These are phyloP conservation scores for Quercus cerris DNA, from an alignment of 306 rosid species.

Conservation along the genomic window DNA sequence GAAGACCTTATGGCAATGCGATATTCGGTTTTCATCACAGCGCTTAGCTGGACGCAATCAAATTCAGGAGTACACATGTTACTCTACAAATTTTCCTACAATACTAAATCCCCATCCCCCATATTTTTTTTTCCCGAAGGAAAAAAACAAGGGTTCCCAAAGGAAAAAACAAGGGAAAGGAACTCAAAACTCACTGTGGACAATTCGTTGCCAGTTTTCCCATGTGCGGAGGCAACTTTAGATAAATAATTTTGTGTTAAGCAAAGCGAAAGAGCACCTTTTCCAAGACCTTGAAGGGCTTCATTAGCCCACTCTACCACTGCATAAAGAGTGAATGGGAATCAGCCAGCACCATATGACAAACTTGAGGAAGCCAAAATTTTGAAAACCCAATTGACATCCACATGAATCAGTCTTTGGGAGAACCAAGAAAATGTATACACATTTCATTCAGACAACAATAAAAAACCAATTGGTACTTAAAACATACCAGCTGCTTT, in stretches of 20 bases:
- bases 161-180: not conserved
- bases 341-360: not conserved
- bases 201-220: slow-evolving; percentile 44
- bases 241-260: slow-evolving; percentile 78
- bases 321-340: slow-evolving; percentile 27
- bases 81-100: not conserved
- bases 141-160: not conserved
- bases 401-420: not conserved
- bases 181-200: slow-evolving; percentile 55
- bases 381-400: slow-evolving; percentile 2
- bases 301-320: slow-evolving; percentile 92
- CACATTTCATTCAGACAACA: slow-evolving; percentile 8
- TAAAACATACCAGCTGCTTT: slow-evolving; percentile 63
- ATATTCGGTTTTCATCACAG: slow-evolving; percentile 88
- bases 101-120: not conserved
- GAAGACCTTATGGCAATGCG: slow-evolving; percentile 87
- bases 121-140: too few relatives aligned
- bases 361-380: not conserved
- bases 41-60: slow-evolving; percentile 52
- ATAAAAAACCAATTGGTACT: slow-evolving; percentile 5
- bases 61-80: slow-evolving; percentile 1
- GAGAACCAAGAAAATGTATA: not conserved
- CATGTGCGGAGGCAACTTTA: slow-evolving; percentile 68
- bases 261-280: slow-evolving; percentile 90
- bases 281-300: slow-evolving; percentile 85